Base-by-base conservation (phyloP, 1,284 basidiomycete genomes). In the Leccinum solheimii region DNA sequence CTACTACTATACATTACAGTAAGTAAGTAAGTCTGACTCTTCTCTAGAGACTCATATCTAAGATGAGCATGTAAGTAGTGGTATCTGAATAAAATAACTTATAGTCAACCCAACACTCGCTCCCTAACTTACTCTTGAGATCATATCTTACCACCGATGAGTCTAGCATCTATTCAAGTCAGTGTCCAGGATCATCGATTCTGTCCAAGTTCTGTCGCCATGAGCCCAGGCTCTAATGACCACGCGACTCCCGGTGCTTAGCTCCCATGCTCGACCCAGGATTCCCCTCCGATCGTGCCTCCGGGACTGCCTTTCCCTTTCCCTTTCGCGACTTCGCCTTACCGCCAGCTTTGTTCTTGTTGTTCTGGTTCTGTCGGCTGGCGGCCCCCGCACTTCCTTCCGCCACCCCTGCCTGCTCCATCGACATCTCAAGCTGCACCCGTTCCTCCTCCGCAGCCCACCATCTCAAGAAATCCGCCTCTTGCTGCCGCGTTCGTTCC, bases 381-480 rank as follows among this genome's bases (percentile, higher is more conserved):
- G 16, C n/a, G 7, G 43, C 7, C 38, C n/a, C 26, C 19, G 9
- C 36, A 13, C 4, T 3, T 1, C 16, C 23, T 2, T 32, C 51
- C 21, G 16, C 16, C 3, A 19, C 16, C 16, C 0, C 38, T 21
- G 27, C 56, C 9, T 45, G 60, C 45, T 58, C 62, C 16, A 21
- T 59, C n/a, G 27, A 5, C 48, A 50, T 64, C 56, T 65, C 70
- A 1, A 62, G 16, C 26, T 51, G 62, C 19, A 90, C 74, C 11
- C 90, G 80, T 63, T 86, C 86, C 75, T 95, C 91, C 72, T 95
- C 93, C 5, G 82, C 86, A 1, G 84, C 79, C 93, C 94, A 95
- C 94, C 93, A 95, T 64, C 80, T 82, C 74, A 95, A 75, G 71
- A 95, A 96, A 60, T 92, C 90, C 2, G 79, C 85, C 74, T 95